Percentiles rank a stretch among this genome's conserved stretches.
Conservation (phyloP, 2,329 filamentous ascomycete genomes). For the Talaromyces amestolkiae region DNA sequence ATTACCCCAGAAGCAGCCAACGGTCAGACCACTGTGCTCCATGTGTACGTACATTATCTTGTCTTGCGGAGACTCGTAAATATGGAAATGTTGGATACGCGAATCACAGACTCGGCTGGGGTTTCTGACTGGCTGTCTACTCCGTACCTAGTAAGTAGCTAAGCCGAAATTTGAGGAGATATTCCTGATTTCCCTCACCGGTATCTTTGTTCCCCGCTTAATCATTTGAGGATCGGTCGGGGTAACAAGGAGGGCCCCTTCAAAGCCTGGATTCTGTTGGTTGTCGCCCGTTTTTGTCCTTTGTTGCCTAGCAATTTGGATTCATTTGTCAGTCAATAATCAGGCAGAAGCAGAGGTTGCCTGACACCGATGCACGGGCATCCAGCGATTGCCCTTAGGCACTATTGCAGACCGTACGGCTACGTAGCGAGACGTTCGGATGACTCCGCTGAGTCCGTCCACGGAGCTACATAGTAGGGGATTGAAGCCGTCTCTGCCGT, state of each 20-base stretch:
- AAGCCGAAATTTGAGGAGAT: background rate
- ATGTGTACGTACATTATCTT: background rate
- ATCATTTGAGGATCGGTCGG: background rate
- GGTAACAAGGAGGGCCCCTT: background rate
- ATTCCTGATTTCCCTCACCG: constrained; percentile 3
- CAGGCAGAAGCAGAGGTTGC: background rate
- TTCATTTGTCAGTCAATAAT: background rate
- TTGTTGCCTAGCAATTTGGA: background rate
- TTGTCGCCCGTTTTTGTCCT: background rate
- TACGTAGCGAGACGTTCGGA: background rate
- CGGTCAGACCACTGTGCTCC: background rate
- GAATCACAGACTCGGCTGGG: background rate
- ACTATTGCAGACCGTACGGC: background rate
- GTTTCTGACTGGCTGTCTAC: constrained; percentile 1
- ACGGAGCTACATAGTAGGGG: background rate
- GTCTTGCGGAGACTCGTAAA: background rate
- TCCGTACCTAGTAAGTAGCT: background rate
- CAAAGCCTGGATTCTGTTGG: background rate
- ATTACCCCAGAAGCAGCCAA: background rate
- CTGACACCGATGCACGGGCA: background rate
- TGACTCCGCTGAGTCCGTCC: background rate
- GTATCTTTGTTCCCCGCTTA: background rate
- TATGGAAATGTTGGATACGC: background rate
- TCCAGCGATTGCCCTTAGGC: background rate
- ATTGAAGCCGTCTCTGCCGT: background rate